Base-by-base conservation (phyloP, 2,329 filamentous ascomycete genomes). In the Alternaria metachromatica region DNA sequence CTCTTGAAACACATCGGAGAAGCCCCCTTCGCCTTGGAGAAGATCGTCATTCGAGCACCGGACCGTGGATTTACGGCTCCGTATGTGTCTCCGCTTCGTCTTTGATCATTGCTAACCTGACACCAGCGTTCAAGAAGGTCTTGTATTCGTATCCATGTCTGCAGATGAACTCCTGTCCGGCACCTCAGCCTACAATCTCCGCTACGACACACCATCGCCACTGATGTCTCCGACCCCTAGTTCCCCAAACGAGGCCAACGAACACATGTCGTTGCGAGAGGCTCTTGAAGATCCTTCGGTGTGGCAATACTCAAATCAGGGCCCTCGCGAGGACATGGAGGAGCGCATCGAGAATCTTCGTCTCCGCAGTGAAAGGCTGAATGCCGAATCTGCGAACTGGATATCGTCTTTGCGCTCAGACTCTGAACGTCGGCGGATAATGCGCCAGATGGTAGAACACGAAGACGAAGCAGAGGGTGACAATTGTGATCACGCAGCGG, bases 121-220 rank as follows among this genome's bases (percentile, higher is more conserved):
- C 61, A 15, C 55, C 76, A 95, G 92, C 58, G 90, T 97, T 57
- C 90, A 95, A 80, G 92, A 97, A 85, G 95, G 96, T 48, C 90
- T 97, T 86, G 88, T 98, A 1, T 97, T 97, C 75, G 87, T 98
- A 26, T 88, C 92, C 49, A 97, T 97, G 94, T 87, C 89, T 44
- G 87, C 90, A 41, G 89, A 96, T 69, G 90, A 96, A 64, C 83
- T 96, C 1, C 81, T 96, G 46, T 87, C 85, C 20, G 87, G 90
- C 62, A 96, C 93, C 11, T 87, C 91, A 7, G 86, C 89, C 64
- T 95, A 95, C 76, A 88, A 92, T 69, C 90, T 95, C 25, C 88
- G 90, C 70, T 93, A 81, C 59, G 69, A 59, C 37, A 61, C 69
- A 15, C 64, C 62, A 20, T 74, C 73, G 11, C 72, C 72, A 3